phyloP scores from a whole-genome alignment of 2,329 filamentous ascomycete species.

The Trichocomaceae sp. region DNA sequence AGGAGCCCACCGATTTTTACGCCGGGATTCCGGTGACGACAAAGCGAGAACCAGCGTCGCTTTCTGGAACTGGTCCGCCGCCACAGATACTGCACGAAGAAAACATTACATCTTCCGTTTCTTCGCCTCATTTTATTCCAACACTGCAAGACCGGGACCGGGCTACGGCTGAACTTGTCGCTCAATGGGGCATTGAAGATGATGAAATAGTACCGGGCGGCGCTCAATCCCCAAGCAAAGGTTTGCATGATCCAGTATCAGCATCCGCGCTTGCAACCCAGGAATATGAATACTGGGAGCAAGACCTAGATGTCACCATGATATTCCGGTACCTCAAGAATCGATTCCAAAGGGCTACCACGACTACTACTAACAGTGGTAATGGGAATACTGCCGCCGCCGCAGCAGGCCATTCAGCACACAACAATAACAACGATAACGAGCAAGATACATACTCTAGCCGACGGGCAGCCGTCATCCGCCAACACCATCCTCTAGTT shows the following conservation, averaged over 20 bases:
- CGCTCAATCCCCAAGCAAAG: conserved; percentile 45
- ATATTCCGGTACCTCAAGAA: conserved; percentile 82
- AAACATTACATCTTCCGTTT: conserved; percentile 41
- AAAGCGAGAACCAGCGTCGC: conserved; percentile 11
- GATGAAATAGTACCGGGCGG: conserved; percentile 42
- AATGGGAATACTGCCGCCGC: conserved; percentile 36
- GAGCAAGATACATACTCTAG: conserved; percentile 55
- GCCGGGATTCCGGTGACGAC: conserved; percentile 60
- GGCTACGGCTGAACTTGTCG: conserved; percentile 44
- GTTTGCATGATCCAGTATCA: conserved; percentile 11
- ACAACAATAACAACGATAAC: conserved; percentile 1
- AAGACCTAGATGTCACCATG: conserved; percentile 81
- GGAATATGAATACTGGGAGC: conserved; percentile 77
- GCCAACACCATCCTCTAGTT: conserved; percentile 83
- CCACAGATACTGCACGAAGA: conserved; percentile 18
- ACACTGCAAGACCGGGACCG: conserved; percentile 30
- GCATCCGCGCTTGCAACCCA: conserved; percentile 38
- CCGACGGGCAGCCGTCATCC: conserved; percentile 73
- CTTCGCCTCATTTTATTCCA: conserved; percentile 29
- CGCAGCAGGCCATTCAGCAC: conserved; percentile 20
- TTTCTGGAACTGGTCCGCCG: conserved; percentile 13
- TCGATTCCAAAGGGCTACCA: conserved; percentile 54
- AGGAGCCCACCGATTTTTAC: conserved; percentile 46
- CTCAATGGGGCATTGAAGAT: conserved; percentile 62
- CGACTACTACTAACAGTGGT: conserved; percentile 36